Percentiles rank a stretch among this genome's conserved stretches.
These are phyloP conservation scores for Microcos paniculata DNA, from an alignment of 345 rosid genomes.

Conservation along the genomic window DNA sequence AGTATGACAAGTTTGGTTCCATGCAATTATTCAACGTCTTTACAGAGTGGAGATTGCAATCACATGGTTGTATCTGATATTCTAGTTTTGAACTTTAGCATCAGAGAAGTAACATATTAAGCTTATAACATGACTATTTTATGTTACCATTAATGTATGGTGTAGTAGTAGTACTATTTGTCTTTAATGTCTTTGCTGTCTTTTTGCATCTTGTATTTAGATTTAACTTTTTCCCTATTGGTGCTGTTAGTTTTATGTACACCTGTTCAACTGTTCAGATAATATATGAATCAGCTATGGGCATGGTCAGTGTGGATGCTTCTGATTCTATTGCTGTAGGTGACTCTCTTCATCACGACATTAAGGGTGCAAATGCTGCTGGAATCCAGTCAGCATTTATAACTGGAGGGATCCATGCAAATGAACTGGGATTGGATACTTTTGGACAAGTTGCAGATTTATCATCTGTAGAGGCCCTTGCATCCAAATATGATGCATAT, in stretches of 20 bases:
- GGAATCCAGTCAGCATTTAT: too few relatives aligned
- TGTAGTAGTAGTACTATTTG: neutral
- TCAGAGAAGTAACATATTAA: neutral
- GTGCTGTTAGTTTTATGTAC: neutral
- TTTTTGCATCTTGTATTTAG: neutral
- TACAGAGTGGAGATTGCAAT: neutral
- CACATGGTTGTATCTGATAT: too few relatives aligned
- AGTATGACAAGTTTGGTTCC: neutral
- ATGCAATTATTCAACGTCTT: neutral
- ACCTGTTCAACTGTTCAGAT: conserved; percentile 39
- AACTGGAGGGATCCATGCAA: too few relatives aligned
- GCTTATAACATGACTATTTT: neutral
- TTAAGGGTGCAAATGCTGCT: too few relatives aligned
- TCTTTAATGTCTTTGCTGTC: neutral
- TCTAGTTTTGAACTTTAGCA: neutral
- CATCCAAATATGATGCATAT: too few relatives aligned
- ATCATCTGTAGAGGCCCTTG: too few relatives aligned
- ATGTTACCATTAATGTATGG: neutral
- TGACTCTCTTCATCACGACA: conserved; percentile 90
- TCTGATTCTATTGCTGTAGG: conserved; percentile 73
- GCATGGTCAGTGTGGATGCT: conserved; percentile 57
- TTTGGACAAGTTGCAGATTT: too few relatives aligned
- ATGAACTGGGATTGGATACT: too few relatives aligned
- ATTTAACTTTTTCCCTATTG: neutral
- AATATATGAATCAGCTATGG: conserved; percentile 79